Base-by-base conservation (phyloP, 2,329 filamentous ascomycete genomes). In the Amylocarpus encephaloides region DNA sequence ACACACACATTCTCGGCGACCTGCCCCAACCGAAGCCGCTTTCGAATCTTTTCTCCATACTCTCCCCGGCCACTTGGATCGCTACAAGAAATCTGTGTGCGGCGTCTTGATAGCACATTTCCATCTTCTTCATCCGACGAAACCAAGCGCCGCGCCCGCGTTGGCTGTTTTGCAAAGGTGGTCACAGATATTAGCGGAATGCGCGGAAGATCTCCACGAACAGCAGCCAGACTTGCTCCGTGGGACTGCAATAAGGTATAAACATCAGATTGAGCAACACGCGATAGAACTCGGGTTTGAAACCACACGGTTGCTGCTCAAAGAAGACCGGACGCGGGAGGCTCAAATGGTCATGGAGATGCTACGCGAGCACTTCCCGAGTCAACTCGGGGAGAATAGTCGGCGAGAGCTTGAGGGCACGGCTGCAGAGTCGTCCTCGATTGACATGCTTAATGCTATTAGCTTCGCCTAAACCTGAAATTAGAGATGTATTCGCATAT, bases 301-400 rank as follows among this genome's bases (percentile, higher is more conserved):
- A 30, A 52, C 62, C 7, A 59, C 62, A 19, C 59, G 55, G 5
- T 53, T 59, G 16, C 40, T 64, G 2, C 55, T 65, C 1, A 52
- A 56, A 26, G 36, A 54, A 3, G 52, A 61, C 7, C 49, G 55
- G 13, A 53, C 53, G 16, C 29, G 46, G 11, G 61, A 65, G 26
- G 62, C 61, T 5, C 47, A 56, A 10, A 56, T 55, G 56, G 50
- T 65, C 10, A 58, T 66, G 54, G 45, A 62, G n/a, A 56, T 57
- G 26, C 41, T 65, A 11, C 52, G 58, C 6, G 51, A 39, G 2
- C 56, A 55, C 29, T 64, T 55, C 46, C 51, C 60, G 2, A 46
- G 55, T 38, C 46, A 59, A 18, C 34, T 63, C 10, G 59, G 59
- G 6, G 39, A 45, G 40, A 12, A 18, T 12, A 9, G 46, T 57